phyloP scores from a whole-genome alignment of 1,139 yeast species.

The Magnusiomyces tetraspermus region DNA sequence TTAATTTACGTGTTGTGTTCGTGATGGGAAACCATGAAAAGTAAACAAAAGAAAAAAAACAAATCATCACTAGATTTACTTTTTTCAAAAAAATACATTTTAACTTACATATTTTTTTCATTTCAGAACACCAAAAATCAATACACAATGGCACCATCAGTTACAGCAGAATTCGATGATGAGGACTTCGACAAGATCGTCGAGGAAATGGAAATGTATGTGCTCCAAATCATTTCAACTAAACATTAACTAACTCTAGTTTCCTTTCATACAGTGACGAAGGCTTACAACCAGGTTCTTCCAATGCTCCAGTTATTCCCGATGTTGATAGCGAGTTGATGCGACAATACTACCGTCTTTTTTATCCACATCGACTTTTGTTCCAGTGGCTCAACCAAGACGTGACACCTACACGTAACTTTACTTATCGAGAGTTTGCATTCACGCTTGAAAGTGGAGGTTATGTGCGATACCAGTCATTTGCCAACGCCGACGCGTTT shows the following conservation, averaged over 20 bases:
- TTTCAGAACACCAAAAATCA: not conserved
- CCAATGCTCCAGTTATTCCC: no score
- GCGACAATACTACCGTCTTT: slow-evolving; percentile 51
- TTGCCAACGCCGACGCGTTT: slow-evolving; percentile 56
- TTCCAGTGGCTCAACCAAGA: slow-evolving; percentile 89
- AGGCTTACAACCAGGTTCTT: not conserved
- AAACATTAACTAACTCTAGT: not conserved
- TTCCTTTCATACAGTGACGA: not conserved
- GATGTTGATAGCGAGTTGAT: slow-evolving; percentile 6
- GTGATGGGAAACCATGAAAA: not conserved
- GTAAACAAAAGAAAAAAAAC: not conserved
- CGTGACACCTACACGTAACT: slow-evolving; percentile 50
- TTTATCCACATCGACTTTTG: slow-evolving; percentile 53
- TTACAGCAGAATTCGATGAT: not conserved
- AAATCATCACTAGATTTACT: not conserved
- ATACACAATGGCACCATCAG: not conserved
- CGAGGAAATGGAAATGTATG: not conserved
- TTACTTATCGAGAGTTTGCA: slow-evolving; percentile 88
- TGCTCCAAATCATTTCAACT: not conserved
- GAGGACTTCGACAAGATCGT: not conserved
- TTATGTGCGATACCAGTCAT: slow-evolving; percentile 84
- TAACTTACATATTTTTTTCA: not conserved
- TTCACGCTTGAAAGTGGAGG: slow-evolving; percentile 70
- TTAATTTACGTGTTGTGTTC: no score
- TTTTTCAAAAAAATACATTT: not conserved